Evolutionary conservation across 768 basidiomycete species (phyloP), one percentile per base, ranked within the genome.

Genomic region (Ephemerocybe angulata): DNA sequence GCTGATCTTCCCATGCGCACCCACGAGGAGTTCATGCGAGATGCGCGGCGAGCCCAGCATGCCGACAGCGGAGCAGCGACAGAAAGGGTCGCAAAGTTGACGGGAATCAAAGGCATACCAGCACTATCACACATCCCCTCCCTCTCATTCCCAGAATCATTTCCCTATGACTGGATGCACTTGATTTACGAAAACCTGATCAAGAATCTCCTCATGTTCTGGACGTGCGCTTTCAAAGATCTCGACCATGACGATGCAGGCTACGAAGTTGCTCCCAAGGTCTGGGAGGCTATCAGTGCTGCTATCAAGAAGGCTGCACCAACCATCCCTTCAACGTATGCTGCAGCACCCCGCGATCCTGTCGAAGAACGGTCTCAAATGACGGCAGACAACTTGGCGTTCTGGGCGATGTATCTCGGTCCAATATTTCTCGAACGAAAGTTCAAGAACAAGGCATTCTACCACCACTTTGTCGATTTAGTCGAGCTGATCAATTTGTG

Each of bases 151-250:
- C 72, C 79, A 1, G 1, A 22, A 2, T 74, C 72, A 8, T 75
- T 78, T 19, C 77, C 77, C 0, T 72, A 73, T 56, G 78, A 82
- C 50, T 76, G 78, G 63, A 79, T 81, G 74, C 79, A 83, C 50
- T 66, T 77, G 0, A 63, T 80, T 22, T 74, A 63, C 59, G 76
- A 78, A 56, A 81, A 81, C 55, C 43, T 77, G 1, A 57, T 77
- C 25, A 62, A 59, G 21, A 76, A 73, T 46, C 65, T 83, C 1
- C 60, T 80, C 29, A 19, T 54, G 0, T 59, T 76, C 0, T 79
- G 76, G 75, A 59, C 55, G 11, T 25, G 54, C 4, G 13, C 4
- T 21, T 58, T 54, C 66, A 80, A 79, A 57, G 72, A 59, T 6
- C 59, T 78, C 1, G 66, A 75, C 40, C 33, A 62, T 6, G 66